phyloP scores from a whole-genome alignment of 2,329 filamentous ascomycete species.

The Fusarium neocosmosporiellum region DNA sequence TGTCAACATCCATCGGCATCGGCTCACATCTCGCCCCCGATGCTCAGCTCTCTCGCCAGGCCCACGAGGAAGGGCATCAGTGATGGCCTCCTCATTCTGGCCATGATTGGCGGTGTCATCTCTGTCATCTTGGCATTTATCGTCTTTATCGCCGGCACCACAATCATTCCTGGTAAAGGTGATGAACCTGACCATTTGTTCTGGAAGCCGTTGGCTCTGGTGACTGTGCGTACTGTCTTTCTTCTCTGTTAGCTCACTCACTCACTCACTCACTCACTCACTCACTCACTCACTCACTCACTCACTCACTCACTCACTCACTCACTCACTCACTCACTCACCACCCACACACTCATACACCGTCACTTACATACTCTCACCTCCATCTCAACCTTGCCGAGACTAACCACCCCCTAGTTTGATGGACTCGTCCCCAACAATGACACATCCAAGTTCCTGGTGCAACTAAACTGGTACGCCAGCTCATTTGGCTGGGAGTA shows the following conservation, averaged over 20 bases:
- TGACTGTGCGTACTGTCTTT: constrained; percentile 36
- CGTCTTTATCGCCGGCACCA: constrained; percentile 39
- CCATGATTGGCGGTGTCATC: constrained; percentile 37
- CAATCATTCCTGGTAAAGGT: constrained; percentile 22
- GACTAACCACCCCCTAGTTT: constrained; percentile 33
- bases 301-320: neutral
- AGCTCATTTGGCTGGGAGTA: constrained; percentile 43
- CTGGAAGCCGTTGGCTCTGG: constrained; percentile 38
- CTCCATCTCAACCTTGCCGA: neutral
- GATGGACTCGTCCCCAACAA: constrained; percentile 42
- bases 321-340: neutral
- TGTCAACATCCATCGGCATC: constrained; percentile 9
- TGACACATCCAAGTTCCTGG: constrained; percentile 40
- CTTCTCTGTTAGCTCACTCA: neutral
- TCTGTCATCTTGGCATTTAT: constrained; percentile 30
- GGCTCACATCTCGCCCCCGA: constrained; percentile 7
- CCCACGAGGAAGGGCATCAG: constrained; percentile 29
- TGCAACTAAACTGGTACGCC: constrained; percentile 42
- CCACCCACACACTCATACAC: neutral
- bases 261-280: too few species aligned
- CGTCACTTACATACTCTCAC: neutral
- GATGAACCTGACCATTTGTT: constrained; percentile 27
- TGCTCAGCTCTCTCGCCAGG: constrained; percentile 28
- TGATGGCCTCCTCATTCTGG: constrained; percentile 31
- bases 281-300: neutral